Evolutionary conservation across 768 basidiomycete species (phyloP).

Genomic region (Trichaptum fuscoviolaceum): DNA sequence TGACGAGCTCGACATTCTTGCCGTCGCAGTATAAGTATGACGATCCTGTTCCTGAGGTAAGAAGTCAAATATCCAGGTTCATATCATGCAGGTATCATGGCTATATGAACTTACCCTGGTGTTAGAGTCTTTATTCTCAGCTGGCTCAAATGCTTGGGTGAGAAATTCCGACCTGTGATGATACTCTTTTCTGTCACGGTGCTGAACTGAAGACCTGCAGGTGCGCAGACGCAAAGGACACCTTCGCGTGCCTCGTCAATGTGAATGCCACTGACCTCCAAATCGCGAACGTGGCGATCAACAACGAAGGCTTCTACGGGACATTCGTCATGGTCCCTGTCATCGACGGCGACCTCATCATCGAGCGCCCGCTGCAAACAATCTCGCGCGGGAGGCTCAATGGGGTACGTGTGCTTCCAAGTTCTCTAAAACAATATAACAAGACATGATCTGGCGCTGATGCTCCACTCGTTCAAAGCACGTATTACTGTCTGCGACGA

Average conservation of each 20-base stretch:
- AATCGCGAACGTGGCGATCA: conserved; percentile 28
- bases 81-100: too few species aligned
- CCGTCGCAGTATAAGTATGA: conserved; percentile 43
- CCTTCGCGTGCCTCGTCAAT: conserved; percentile 36
- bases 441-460: too few species aligned
- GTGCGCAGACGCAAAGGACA: conserved; percentile 28
- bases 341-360: conserved; percentile 42
- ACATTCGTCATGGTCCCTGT: conserved; percentile 39
- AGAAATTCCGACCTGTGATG: too few species aligned
- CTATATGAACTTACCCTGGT: too few species aligned
- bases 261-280: conserved; percentile 27
- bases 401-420: conserved; percentile 29
- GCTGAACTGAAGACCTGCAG: conserved; percentile 22
- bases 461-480: conserved; percentile 14
- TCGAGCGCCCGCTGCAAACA: conserved; percentile 35
- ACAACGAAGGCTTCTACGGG: conserved; percentile 30
- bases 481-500: conserved; percentile 23
- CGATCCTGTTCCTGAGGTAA: conserved; percentile 35
- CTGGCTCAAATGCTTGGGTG: too few species aligned
- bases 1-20: conserved; percentile 40
- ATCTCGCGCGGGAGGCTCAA: too few species aligned
- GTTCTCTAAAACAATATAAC: too few species aligned
- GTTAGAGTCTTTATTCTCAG: too few species aligned
- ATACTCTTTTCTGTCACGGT: too few species aligned
- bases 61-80: too few species aligned